Evolutionary conservation across 306 rosid genomes (phyloP).

Genomic region (Cicer yamashitae): DNA sequence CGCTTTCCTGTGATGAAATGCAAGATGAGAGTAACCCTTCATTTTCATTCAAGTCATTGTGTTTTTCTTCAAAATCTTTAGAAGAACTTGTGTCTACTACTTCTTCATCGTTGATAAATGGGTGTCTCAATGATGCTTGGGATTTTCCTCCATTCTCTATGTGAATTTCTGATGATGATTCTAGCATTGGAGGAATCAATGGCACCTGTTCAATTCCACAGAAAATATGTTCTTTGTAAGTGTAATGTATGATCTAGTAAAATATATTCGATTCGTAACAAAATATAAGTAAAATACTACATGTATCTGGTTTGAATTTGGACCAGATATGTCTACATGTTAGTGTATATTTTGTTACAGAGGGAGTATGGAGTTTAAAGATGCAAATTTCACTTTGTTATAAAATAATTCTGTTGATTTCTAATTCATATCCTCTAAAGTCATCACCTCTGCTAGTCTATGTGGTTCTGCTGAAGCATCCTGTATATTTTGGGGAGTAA

Average conservation of each 20-base stretch:
- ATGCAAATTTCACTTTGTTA: conserved; percentile 23
- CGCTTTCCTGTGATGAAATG: not conserved
- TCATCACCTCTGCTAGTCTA: not conserved
- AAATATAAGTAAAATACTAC: no score
- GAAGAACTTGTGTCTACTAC: conserved; percentile 7
- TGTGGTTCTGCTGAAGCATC: conserved; percentile 21
- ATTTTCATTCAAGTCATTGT: conserved; percentile 1
- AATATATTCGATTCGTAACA: not conserved
- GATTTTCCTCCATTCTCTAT: conserved; percentile 34
- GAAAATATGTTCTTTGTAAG: conserved; percentile 6
- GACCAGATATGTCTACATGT: no score
- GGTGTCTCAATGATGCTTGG: conserved; percentile 24
- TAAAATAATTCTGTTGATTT: conserved; percentile 23
- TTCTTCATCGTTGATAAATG: conserved; percentile 11
- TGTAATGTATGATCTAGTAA: not conserved
- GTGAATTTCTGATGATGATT: conserved; percentile 32
- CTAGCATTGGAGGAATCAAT: conserved; percentile 31
- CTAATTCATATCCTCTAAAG: conserved; percentile 21
- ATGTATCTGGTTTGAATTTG: no score
- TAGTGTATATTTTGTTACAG: no score
- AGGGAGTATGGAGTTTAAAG: not conserved
- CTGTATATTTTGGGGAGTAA: not conserved
- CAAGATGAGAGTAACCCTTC: conserved; percentile 3
- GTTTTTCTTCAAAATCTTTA: conserved; percentile 30
- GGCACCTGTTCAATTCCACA: conserved; percentile 44